These are phyloP conservation scores for Fusarium cyanostomum DNA, from an alignment of 2,329 filamentous ascomycete genomes.

Conservation along the genomic window DNA sequence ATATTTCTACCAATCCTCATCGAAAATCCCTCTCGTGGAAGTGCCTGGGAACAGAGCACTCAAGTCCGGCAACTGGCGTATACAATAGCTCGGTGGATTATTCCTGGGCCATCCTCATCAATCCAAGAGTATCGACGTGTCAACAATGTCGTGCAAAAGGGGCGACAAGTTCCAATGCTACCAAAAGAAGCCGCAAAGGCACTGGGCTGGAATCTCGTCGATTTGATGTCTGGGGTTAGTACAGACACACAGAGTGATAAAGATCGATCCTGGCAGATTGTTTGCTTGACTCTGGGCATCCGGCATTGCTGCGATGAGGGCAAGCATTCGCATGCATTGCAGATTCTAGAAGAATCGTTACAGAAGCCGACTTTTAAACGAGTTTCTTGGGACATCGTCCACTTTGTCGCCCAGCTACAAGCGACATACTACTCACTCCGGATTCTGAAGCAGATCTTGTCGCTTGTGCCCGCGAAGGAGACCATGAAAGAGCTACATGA, in stretches of 20 bases:
- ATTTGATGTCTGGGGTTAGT: conserved; percentile 27
- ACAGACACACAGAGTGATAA: neutral
- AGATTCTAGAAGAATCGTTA: conserved; percentile 32
- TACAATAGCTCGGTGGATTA: conserved; percentile 52
- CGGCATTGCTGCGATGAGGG: conserved; percentile 42
- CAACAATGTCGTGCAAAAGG: conserved; percentile 43
- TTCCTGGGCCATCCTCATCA: conserved; percentile 19
- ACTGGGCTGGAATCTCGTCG: conserved; percentile 31
- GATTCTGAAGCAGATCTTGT: conserved; percentile 53
- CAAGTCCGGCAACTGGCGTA: conserved; percentile 64
- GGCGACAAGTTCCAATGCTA: conserved; percentile 38
- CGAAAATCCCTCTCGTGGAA: conserved; percentile 64
- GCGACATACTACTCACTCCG: conserved; percentile 70
- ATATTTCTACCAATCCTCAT: conserved; percentile 74
- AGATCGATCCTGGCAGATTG: conserved; percentile 38
- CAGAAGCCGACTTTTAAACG: neutral
- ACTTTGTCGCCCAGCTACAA: conserved; percentile 69
- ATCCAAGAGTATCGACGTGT: conserved; percentile 53
- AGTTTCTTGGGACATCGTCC: conserved; percentile 65
- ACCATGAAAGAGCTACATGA: conserved; percentile 27
- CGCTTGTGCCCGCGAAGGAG: conserved; percentile 11
- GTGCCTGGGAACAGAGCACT: conserved; percentile 65
- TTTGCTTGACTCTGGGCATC: conserved; percentile 44
- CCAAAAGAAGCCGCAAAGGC: conserved; percentile 6
- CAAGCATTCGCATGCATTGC: conserved; percentile 40